Percentiles rank a stretch among this genome's conserved stretches.
These are phyloP conservation scores for Staphylotrichum longicolle DNA, from an alignment of 495 filamentous ascomycete species.

Conservation along the genomic window DNA sequence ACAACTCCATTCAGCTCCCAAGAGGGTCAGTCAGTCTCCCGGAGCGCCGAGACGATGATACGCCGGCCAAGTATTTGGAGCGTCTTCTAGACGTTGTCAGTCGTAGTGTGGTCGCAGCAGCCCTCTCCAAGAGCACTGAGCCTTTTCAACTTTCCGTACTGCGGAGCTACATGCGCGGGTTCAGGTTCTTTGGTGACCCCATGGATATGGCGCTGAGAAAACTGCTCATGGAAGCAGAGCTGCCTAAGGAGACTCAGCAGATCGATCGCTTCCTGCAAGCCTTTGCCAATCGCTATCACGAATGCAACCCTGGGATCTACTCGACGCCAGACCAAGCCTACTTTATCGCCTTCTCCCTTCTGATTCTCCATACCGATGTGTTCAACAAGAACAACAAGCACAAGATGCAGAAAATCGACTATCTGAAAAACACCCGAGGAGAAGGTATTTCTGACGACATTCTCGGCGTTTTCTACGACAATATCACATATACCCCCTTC, in stretches of 20 bases:
- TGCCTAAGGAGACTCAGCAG: constrained; percentile 97
- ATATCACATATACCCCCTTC: constrained; percentile 96
- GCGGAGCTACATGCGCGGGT: constrained; percentile 90
- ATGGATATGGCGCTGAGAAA: constrained; percentile 97
- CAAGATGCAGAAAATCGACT: constrained; percentile 97
- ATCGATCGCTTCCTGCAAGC: constrained; percentile 92
- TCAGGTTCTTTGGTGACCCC: constrained; percentile 91
- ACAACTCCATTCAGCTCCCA: constrained; percentile 66
- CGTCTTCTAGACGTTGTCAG: constrained; percentile 76
- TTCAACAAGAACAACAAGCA: constrained; percentile 99
- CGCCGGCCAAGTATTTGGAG: constrained; percentile 81
- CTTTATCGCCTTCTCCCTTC: constrained; percentile 92
- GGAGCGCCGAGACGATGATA: constrained; percentile 81
- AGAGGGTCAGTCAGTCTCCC: constrained; percentile 65
- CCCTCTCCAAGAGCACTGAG: constrained; percentile 79
- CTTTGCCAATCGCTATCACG: constrained; percentile 95
- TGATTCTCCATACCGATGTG: constrained; percentile 95
- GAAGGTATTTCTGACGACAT: constrained; percentile 91
- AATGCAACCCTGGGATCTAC: constrained; percentile 97
- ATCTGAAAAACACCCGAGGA: constrained; percentile 87
- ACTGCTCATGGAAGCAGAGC: constrained; percentile 91
- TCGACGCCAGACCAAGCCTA: constrained; percentile 90
- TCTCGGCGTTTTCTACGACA: constrained; percentile 95
- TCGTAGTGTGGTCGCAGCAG: constrained; percentile 73
- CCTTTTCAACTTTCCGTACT: constrained; percentile 78